Conservation (phyloP, 805 yeast species). For the Candida anglica region DNA sequence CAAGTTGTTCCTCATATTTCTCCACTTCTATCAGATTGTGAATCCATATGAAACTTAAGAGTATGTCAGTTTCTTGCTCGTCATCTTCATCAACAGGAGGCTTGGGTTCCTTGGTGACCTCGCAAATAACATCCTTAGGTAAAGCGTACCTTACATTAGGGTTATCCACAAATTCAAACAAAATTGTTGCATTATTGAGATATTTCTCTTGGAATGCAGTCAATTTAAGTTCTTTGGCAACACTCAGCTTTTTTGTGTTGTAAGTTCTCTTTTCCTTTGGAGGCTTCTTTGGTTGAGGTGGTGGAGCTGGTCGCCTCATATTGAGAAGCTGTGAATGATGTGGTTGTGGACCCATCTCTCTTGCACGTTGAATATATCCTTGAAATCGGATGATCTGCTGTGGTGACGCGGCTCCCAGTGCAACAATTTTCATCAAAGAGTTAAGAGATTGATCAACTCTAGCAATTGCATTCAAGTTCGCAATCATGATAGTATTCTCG, state of each 20-base stretch:
- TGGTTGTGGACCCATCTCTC: conserved; percentile 62
- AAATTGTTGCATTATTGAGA: conserved; percentile 62
- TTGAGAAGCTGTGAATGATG: conserved; percentile 32
- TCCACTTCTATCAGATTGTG: conserved; percentile 50
- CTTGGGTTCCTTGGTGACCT: conserved; percentile 31
- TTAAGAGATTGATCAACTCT: conserved; percentile 64
- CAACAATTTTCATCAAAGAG: conserved; percentile 77
- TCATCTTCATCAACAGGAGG: conserved; percentile 17
- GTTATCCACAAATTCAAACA: conserved; percentile 82
- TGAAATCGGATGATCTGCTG: conserved; percentile 77
- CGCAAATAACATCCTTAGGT: conserved; percentile 76
- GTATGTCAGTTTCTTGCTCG: conserved; percentile 29
- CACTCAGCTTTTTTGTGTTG: conserved; percentile 1
- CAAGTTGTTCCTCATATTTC: conserved; percentile 35
- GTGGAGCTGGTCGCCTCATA: conserved; percentile 7
- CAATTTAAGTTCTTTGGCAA: conserved; percentile 50
- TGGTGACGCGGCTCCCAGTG: conserved; percentile 71
- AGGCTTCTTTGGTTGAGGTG: conserved; percentile 12
- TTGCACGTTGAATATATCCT: conserved; percentile 72
- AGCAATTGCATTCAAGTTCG: conserved; percentile 80
- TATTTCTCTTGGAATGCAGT: conserved; percentile 79
- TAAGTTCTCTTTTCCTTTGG: conserved; percentile 12
- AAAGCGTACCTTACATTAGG: conserved; percentile 68
- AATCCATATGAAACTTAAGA: conserved; percentile 46
- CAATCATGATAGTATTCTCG: conserved; percentile 77